phyloP scores from a whole-genome alignment of 768 basidiomycete species.

The Macrolepiota albuminosa region DNA sequence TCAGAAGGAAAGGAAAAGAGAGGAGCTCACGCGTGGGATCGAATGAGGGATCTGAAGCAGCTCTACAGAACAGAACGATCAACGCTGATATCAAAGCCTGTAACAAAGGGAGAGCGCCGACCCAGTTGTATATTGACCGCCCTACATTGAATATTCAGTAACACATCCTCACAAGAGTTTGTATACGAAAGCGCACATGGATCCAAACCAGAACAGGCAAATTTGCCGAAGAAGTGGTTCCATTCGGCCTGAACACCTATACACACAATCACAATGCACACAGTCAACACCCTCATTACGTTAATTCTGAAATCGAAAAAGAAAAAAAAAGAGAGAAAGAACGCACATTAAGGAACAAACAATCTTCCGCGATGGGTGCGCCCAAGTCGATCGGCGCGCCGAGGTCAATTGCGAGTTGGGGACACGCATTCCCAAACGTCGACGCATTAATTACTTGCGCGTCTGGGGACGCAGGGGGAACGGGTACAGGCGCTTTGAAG shows the following conservation, averaged over 20 bases:
- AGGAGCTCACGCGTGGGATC: constrained; percentile 43
- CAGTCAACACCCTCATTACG: too few relatives aligned
- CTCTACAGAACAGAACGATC: constrained; percentile 21
- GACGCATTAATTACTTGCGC: constrained; percentile 34
- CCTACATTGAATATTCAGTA: constrained; percentile 23
- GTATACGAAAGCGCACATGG: constrained; percentile 12
- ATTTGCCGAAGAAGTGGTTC: constrained; percentile 19
- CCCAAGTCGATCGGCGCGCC: constrained; percentile 40
- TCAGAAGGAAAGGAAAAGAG: background rate
- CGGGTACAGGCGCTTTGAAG: constrained; percentile 50
- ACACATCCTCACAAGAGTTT: too few relatives aligned
- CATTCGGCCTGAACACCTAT: constrained; percentile 32
- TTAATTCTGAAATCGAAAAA: too few relatives aligned
- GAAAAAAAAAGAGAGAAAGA: background rate
- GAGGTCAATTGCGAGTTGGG: constrained; percentile 35
- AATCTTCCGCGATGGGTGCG: constrained; percentile 47
- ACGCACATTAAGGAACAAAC: constrained; percentile 47
- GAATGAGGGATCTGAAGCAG: constrained; percentile 31
- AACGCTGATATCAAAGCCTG: background rate
- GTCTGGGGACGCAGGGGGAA: constrained; percentile 23
- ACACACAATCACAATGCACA: too few relatives aligned
- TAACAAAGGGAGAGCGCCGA: constrained; percentile 8
- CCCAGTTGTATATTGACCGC: constrained; percentile 44
- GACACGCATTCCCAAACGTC: constrained; percentile 51
- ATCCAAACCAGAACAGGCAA: constrained; percentile 37